Evolutionary conservation across 441 rosid genomes (phyloP).

Genomic region (Euphorbia schlechtendalii): DNA sequence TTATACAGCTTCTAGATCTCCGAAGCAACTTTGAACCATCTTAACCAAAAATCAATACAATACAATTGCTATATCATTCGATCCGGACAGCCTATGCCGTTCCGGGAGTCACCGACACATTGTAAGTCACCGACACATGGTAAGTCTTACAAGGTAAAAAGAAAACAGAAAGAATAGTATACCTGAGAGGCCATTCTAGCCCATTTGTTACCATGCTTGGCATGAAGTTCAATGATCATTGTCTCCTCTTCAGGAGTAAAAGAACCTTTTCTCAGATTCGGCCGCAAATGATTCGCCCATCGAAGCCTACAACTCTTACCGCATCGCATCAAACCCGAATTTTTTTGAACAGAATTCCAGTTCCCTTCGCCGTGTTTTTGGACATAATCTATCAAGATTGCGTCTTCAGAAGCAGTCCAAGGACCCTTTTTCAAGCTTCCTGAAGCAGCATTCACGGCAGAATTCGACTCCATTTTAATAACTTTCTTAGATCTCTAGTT

Average conservation of each 20-base stretch:
- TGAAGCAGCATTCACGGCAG: no score
- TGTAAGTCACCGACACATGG: no score
- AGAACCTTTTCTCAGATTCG: slow-evolving; percentile 72
- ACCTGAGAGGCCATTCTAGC: slow-evolving; percentile 96
- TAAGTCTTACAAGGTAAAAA: not conserved
- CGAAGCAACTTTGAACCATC: no score
- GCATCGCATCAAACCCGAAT: slow-evolving; percentile 63
- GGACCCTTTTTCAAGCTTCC: slow-evolving; percentile 68
- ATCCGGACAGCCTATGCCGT: no score
- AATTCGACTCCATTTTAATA: no score
- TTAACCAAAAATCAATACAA: no score
- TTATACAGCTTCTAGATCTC: no score
- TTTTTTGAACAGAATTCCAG: slow-evolving; percentile 77
- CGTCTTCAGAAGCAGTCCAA: slow-evolving; percentile 79
- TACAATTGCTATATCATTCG: no score
- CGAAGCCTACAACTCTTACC: slow-evolving; percentile 90
- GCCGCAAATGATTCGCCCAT: slow-evolving; percentile 85
- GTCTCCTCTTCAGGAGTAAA: slow-evolving; percentile 69
- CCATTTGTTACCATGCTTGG: slow-evolving; percentile 83
- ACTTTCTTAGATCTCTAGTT: no score
- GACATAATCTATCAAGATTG: slow-evolving; percentile 60
- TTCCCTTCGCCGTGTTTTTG: slow-evolving; percentile 72
- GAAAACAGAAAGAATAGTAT: not conserved
- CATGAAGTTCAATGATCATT: slow-evolving; percentile 65
- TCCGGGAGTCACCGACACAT: no score